Evolutionary conservation across 2,329 filamentous ascomycete genomes (phyloP), one percentile per base, ranked within the genome.

Genomic region (Aspergillus bombycis): DNA sequence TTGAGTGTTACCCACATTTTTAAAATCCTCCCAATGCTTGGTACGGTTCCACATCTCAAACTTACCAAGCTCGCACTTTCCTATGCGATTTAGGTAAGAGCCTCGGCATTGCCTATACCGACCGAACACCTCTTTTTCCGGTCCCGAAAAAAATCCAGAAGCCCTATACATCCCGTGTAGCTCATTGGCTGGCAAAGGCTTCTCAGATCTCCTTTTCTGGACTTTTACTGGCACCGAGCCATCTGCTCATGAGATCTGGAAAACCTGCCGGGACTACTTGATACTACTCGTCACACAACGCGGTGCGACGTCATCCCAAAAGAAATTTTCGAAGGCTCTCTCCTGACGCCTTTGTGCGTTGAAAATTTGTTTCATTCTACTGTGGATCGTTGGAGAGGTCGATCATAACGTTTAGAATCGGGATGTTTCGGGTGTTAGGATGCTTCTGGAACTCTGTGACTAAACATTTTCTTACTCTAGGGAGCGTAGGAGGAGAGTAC

Each of bases 31-130:
- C 12, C 32, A 55, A 55, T 21, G 52, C 52, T 55, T 55, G 52
- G 32, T 38, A 38, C 21, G 48, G 52, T 26, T 26, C 52, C 52
- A 55, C 52, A 36, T 55, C 34, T 10, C 52, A 55, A 55, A 55
- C 32, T 26, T 55, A 38, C 1, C 9, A 23, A 19, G 34, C 5
- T 54, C 52, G 32, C n/a, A 23, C 32, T 38, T 38, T n/a, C 21
- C 21, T 38, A 26, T 14, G 6, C 4, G 32, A 2, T 54, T 36
- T 54, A 36, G 30, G 19, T 32, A 21, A 54, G 30, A 54, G 52
- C n/a, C 52, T 26, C 52, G 52, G 52, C 32, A 55, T 38, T 38
- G 4, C 2, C n/a, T 14, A 36, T 38, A 23, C 52, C 32, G 32
- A 55, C 52, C 23, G 48, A 34, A 21, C n/a, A 19, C 4, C 23